These are phyloP conservation scores for Pleurotus salmoneostramineus DNA, from an alignment of 768 basidiomycete species.

Conservation along the genomic window DNA sequence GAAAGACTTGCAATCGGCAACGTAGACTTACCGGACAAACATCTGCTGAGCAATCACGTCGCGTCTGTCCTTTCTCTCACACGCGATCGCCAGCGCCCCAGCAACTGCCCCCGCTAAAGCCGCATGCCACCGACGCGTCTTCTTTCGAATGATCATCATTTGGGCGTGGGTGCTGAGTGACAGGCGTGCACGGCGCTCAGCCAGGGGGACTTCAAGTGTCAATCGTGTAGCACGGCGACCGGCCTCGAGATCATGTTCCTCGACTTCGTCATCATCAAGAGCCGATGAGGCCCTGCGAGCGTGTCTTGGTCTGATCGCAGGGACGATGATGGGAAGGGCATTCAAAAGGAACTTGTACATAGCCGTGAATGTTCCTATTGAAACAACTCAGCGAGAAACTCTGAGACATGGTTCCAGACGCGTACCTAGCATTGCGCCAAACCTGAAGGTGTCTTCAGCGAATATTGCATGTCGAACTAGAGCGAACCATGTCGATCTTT, in stretches of 20 bases:
- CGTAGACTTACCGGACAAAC: slow-evolving; percentile 69
- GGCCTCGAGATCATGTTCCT: slow-evolving; percentile 23
- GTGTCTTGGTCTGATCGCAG: slow-evolving; percentile 28
- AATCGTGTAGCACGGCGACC: slow-evolving; percentile 6
- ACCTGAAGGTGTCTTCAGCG: slow-evolving; percentile 77
- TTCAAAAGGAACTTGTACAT: slow-evolving; percentile 81
- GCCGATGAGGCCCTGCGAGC: slow-evolving; percentile 15
- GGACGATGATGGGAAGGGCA: slow-evolving; percentile 67
- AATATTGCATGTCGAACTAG: slow-evolving; percentile 81
- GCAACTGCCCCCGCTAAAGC: slow-evolving; percentile 74
- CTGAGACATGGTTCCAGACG: slow-evolving; percentile 10
- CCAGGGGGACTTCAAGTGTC: slow-evolving; percentile 20
- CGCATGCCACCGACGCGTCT: slow-evolving; percentile 74
- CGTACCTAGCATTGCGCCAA: slow-evolving; percentile 83
- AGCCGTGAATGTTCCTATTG: slow-evolving; percentile 65
- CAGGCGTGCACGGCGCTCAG: slow-evolving; percentile 43
- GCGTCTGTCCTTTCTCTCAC: slow-evolving; percentile 67
- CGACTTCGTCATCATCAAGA: slow-evolving; percentile 24
- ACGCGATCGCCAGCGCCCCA: slow-evolving; percentile 69
- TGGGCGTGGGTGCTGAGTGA: slow-evolving; percentile 65
- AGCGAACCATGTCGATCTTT: slow-evolving; percentile 58
- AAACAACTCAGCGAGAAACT: neutral
- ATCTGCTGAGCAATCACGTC: slow-evolving; percentile 78
- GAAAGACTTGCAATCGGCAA: neutral
- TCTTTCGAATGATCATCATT: slow-evolving; percentile 58